Evolutionary conservation across 805 yeast genomes (phyloP), one percentile per base, ranked within the genome.

Genomic region (Pichia manshurica): DNA sequence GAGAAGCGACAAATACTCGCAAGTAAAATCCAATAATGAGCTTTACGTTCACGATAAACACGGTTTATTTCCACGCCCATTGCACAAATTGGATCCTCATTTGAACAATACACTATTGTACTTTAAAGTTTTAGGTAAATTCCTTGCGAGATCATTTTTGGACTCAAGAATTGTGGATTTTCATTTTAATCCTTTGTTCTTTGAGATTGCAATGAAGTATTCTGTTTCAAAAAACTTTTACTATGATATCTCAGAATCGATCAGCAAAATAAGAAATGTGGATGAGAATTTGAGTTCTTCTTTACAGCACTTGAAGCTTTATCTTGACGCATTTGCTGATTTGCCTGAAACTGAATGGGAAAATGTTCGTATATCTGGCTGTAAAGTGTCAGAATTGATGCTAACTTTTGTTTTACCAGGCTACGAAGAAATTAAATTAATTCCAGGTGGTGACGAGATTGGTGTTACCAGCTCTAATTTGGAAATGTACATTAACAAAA

Each of bases 151-250:
- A 50, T 84, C 96, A 0, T 68, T 90, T 60, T 64, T 91, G 44
- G 99, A 91, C 64, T 82, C 87, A n/a, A 72, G 98, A 53, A 80
- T 90, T 40, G 74, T 91, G 41, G 98, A 93, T 62, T 81, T 91
- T 62, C 72, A 79, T 41, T 82, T 91, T 66, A 87, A 80, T 59
- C 75, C 80, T 0, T 62, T 79, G 3, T 87, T 91, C 59, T 84
- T 91, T 60, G 73, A 76, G 42, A 52, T 85, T 13, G 75, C 84
- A 69, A 76, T 51, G 17, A 43, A 47, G 10, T 32, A 28, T 7
- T 38, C 43, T 20, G 53, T 20, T 34, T 34, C 22, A 39, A 16
- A 45, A 33, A 44, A 56, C 9, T 6, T 21, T 13, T 19, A 10
- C 4, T 32, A 31, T 33, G 31, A 20, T 13, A 15, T 39, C 1